Base-by-base conservation (phyloP, 2,329 filamentous ascomycete species). In the Microcyclospora pomicola region DNA sequence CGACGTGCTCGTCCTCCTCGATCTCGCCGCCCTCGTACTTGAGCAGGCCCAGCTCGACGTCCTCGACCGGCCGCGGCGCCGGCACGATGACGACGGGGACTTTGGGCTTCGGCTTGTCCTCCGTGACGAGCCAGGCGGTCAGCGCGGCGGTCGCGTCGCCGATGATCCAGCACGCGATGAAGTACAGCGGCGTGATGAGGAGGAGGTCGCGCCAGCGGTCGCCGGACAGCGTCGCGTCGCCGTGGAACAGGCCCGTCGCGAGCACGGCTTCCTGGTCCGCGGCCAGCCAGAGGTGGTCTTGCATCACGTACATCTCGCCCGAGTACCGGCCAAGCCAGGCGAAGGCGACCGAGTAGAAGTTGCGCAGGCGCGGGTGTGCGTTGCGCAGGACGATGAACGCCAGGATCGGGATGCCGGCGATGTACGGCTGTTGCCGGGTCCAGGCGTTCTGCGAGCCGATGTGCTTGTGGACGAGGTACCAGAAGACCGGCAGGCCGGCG, bases 231-330 rank as follows among this genome's bases (percentile, higher is more conserved):
- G 42, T 53, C 3, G 52, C 51, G 27, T 47, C 37, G 14, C 48
- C 44, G 37, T 51, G 40, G 42, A 60, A 46, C 47, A 52, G 37
- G 41, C 63, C 48, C 48, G 49, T 44, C 37, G 62, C 49, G 6
- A 79, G 61, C 3, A 71, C 46, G 0, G 69, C 71, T 27, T 64
- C 68, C 2, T 70, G 69, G 47, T 79, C 72, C 2, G 66, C 71
- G 2, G 72, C 72, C 7, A 79, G 65, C 66, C 72, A 75, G 37
- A 77, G 62, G 51, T 80, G 76, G 50, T 69, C 69, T 45, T 77
- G 72, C 29, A 80, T 58, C 5, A 75, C 62, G 44, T 72, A 76
- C 1, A 72, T 68, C 54, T 79, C 75, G 1, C 77, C 64, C 0
- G 72, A 72, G 41, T 67, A 68, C 5, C 61, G 60, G 2, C 76